Evolutionary conservation across 768 basidiomycete species (phyloP).

Genomic region (Russula dissimulans): DNA sequence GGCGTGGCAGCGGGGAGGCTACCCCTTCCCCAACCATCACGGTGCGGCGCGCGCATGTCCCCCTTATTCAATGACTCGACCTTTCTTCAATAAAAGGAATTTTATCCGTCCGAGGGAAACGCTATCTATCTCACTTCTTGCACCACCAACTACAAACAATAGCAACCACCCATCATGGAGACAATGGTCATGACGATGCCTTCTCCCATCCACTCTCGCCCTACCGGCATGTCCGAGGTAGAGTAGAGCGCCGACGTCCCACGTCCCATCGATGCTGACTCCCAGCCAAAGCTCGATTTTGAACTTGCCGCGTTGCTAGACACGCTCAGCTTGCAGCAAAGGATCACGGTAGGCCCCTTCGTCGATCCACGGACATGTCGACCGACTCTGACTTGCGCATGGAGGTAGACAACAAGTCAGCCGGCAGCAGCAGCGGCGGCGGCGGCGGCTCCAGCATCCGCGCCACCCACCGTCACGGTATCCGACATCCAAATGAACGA

Average conservation of each 20-base stretch:
- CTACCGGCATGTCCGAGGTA: constrained; percentile 13
- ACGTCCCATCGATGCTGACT: not conserved
- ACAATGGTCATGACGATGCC: constrained; percentile 18
- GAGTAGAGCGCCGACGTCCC: not conserved
- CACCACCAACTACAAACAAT: not conserved
- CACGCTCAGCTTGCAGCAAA: constrained; percentile 18
- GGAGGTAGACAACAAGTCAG: constrained; percentile 19
- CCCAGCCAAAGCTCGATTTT: constrained; percentile 14
- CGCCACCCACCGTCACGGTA: constrained; percentile 7
- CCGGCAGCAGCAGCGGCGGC: not conserved
- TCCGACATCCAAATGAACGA: constrained; percentile 19
- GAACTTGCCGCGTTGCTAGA: constrained; percentile 16
- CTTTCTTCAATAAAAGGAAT: constrained; percentile 6
- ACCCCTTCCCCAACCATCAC: not conserved
- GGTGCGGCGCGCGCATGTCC: constrained; percentile 7
- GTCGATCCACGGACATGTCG: not conserved
- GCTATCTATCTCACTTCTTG: not conserved
- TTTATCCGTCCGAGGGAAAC: not conserved
- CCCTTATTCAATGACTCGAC: constrained; percentile 4
- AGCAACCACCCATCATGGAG: constrained; percentile 8
- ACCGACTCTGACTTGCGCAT: constrained; percentile 8
- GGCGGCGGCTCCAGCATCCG: too few species aligned
- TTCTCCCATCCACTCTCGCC: constrained; percentile 9
- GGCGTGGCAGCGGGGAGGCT: constrained; percentile 7
- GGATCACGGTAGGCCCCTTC: constrained; percentile 11